phyloP scores from a whole-genome alignment of 2,329 filamentous ascomycete genomes.

The Colletotrichum aenigma region DNA sequence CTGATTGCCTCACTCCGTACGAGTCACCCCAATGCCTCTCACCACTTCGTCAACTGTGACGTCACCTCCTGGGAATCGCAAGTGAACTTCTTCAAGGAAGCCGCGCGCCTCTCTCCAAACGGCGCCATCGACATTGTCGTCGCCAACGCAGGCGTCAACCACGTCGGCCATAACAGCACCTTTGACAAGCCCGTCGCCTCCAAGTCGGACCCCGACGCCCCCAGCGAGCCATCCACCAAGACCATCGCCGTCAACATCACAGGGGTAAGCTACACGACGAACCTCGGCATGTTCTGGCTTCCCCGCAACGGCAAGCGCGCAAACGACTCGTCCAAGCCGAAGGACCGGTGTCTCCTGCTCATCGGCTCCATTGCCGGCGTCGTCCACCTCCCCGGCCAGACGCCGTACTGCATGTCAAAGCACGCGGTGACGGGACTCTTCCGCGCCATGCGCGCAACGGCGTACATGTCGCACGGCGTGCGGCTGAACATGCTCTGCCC shows the following conservation, averaged over 20 bases:
- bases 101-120: slow-evolving; percentile 55
- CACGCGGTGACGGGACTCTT: slow-evolving; percentile 71
- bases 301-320: slow-evolving; percentile 40
- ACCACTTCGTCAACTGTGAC: slow-evolving; percentile 61
- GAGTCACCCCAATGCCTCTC: slow-evolving; percentile 38
- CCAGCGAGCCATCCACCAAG: slow-evolving; percentile 50
- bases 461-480: slow-evolving; percentile 50
- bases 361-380: slow-evolving; percentile 67
- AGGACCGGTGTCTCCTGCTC: slow-evolving; percentile 66
- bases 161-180: slow-evolving; percentile 27
- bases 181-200: slow-evolving; percentile 54
- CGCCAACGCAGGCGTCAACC: slow-evolving; percentile 68
- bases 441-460: slow-evolving; percentile 57
- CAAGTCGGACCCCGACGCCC: slow-evolving; percentile 42
- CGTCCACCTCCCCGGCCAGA: slow-evolving; percentile 43
- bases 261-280: slow-evolving; percentile 68
- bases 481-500: slow-evolving; percentile 71
- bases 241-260: slow-evolving; percentile 67
- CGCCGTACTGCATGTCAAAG: slow-evolving; percentile 66
- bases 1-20: slow-evolving; percentile 58
- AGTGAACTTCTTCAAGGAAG: slow-evolving; percentile 65
- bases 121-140: slow-evolving; percentile 67
- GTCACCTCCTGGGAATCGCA: slow-evolving; percentile 70
- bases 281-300: slow-evolving; percentile 67
- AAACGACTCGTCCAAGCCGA: neutral